Conservation (phyloP, 371 early-diverging fungal species). For the Nematocida major region DNA sequence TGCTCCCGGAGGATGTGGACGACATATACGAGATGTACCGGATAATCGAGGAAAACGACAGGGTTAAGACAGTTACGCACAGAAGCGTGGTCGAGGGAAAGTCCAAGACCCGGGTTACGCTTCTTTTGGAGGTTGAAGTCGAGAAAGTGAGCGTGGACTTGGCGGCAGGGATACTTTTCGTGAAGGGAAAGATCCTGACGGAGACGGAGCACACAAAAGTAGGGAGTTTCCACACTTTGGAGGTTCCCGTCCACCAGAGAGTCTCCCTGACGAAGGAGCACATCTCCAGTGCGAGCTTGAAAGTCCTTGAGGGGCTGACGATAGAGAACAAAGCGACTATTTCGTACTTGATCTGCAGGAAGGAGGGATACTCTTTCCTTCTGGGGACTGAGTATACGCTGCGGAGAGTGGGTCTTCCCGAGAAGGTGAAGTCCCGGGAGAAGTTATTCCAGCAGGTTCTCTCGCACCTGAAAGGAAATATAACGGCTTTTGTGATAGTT, state of each 20-base stretch:
- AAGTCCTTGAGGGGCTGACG: conserved; percentile 45
- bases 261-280: conserved; percentile 56
- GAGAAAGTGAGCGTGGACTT: conserved; percentile 57
- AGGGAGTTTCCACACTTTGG: conserved; percentile 62
- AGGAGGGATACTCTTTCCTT: conserved; percentile 55
- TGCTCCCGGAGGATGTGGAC: conserved; percentile 58
- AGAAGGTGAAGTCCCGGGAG: conserved; percentile 55
- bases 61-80: conserved; percentile 53
- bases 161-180: conserved; percentile 55
- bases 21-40: conserved; percentile 61
- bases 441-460: conserved; percentile 32
- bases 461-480: conserved; percentile 18
- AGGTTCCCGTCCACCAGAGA: conserved; percentile 54
- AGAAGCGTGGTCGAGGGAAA: conserved; percentile 58
- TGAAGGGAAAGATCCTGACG: conserved; percentile 59
- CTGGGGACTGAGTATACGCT: conserved; percentile 33
- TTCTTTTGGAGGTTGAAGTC: conserved; percentile 57
- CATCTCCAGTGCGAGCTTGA: conserved; percentile 37
- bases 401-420: conserved; percentile 49
- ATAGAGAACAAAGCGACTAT: conserved; percentile 53
- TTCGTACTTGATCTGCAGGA: conserved; percentile 58
- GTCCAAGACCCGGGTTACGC: conserved; percentile 52
- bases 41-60: conserved; percentile 56
- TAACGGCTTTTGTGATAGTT: conserved; percentile 41
- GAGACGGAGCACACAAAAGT: conserved; percentile 61